A percentile compares a stretch with the other conserved stretches of the same genome.
Conservation (phyloP, 2,329 filamentous ascomycete species). For the Chalara sp. region DNA sequence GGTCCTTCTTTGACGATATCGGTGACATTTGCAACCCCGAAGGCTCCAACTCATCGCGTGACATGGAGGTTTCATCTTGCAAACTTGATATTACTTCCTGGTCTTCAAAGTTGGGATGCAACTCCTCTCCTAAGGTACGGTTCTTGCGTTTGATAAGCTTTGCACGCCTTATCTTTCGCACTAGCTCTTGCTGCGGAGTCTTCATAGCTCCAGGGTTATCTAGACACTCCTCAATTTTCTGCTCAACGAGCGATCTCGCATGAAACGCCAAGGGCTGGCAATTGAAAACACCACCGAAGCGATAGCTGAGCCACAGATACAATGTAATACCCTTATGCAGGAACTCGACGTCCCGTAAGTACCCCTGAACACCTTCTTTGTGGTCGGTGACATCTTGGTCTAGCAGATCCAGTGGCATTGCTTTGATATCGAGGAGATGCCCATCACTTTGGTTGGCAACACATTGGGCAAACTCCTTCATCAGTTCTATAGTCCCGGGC, state of each 20-base stretch:
- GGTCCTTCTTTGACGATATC: too few species aligned
- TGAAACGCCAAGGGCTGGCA: conserved; percentile 72
- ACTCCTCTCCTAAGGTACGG: too few species aligned
- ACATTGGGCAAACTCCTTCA: conserved; percentile 60
- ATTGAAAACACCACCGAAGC: conserved; percentile 73
- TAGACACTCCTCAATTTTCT: conserved; percentile 47
- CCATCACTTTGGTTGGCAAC: conserved; percentile 68
- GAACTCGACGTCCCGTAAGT: conserved; percentile 63
- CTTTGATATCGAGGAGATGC: conserved; percentile 65
- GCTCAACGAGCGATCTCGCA: conserved; percentile 70
- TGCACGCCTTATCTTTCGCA: too few species aligned
- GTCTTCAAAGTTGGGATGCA: too few species aligned
- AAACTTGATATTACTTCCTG: too few species aligned
- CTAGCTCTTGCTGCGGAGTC: too few species aligned
- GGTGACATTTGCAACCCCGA: too few species aligned
- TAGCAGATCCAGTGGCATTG: conserved; percentile 64
- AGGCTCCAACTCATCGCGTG: too few species aligned
- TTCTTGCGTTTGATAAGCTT: too few species aligned
- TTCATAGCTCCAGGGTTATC: background rate
- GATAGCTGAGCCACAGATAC: conserved; percentile 91
- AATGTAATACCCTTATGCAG: conserved; percentile 78
- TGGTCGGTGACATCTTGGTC: conserved; percentile 46
- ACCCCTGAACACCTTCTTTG: conserved; percentile 29
- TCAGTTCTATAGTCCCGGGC: conserved; percentile 36
- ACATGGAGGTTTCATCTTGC: too few species aligned